Percentiles rank a stretch among this genome's conserved stretches.
Conservation (phyloP, 2,329 filamentous ascomycete species). For the Fusarium longipes region DNA sequence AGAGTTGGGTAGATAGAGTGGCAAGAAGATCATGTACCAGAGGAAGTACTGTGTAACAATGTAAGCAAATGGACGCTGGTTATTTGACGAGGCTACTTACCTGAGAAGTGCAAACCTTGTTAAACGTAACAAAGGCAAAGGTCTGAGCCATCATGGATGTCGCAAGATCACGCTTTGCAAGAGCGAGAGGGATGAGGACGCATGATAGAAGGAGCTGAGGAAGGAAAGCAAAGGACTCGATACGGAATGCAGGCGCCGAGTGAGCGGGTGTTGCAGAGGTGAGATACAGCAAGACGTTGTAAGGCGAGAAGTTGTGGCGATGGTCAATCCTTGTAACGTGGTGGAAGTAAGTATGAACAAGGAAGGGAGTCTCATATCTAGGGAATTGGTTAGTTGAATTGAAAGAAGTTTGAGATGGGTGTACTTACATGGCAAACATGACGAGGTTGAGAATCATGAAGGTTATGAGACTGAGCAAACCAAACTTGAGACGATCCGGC, state of each 20-base stretch:
- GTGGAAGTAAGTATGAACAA: constrained; percentile 92
- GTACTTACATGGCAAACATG: constrained; percentile 79
- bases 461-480: constrained; percentile 73
- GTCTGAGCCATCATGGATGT: constrained; percentile 93
- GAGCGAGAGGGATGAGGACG: constrained; percentile 76
- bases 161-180: constrained; percentile 85
- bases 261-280: constrained; percentile 71
- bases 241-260: constrained; percentile 52
- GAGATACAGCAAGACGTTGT: constrained; percentile 91
- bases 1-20: constrained; percentile 87
- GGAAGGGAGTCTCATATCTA: constrained; percentile 84
- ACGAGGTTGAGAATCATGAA: constrained; percentile 78
- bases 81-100: constrained; percentile 60
- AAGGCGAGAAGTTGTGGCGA: constrained; percentile 97
- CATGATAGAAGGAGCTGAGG: constrained; percentile 87
- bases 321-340: constrained; percentile 94
- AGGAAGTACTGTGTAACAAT: constrained; percentile 82
- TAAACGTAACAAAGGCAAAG: constrained; percentile 96
- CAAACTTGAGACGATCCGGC: constrained; percentile 66
- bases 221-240: constrained; percentile 87
- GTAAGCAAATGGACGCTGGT: constrained; percentile 21
- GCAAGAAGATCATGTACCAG: constrained; percentile 96
- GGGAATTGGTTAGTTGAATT: constrained; percentile 11
- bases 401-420: background rate
- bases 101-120: constrained; percentile 99